phyloP scores from a whole-genome alignment of 345 rosid species.

The Gossypium herbaceum region DNA sequence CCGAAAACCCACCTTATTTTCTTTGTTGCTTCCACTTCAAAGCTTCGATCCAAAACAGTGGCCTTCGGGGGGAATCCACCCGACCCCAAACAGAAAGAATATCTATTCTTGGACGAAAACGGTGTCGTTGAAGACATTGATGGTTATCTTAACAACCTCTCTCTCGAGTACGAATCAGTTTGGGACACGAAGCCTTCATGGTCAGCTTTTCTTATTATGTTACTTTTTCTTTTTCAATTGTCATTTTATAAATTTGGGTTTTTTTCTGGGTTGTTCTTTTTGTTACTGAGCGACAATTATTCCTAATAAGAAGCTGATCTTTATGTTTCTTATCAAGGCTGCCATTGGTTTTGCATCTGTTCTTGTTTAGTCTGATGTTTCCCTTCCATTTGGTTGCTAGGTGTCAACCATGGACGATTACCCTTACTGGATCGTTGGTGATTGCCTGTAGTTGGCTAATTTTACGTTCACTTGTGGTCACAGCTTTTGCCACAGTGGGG shows the following conservation, averaged over 20 bases:
- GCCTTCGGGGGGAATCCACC: slow-evolving; percentile 38
- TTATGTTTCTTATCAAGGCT: neutral
- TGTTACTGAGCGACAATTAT: neutral
- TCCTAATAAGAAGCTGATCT: neutral
- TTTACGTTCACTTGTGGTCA: slow-evolving; percentile 52
- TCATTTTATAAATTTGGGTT: neutral
- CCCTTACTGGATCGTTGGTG: slow-evolving; percentile 52
- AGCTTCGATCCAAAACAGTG: slow-evolving; percentile 25
- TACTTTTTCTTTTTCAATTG: neutral
- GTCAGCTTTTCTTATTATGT: slow-evolving; percentile 25
- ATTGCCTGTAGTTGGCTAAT: slow-evolving; percentile 67
- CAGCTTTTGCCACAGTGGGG: slow-evolving; percentile 38
- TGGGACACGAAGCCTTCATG: slow-evolving; percentile 98
- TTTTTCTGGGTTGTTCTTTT: neutral
- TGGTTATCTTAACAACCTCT: slow-evolving; percentile 74
- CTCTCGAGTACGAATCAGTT: slow-evolving; percentile 95
- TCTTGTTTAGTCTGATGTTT: slow-evolving; percentile 8
- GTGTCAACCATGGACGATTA: slow-evolving; percentile 98
- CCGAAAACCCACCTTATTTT: slow-evolving; percentile 12
- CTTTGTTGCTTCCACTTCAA: slow-evolving; percentile 9
- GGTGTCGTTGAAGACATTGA: slow-evolving; percentile 80
- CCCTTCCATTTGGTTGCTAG: slow-evolving; percentile 28
- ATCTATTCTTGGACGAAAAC: slow-evolving; percentile 59
- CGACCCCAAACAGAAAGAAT: slow-evolving; percentile 34
- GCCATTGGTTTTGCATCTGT: neutral